Base-by-base conservation (phyloP, 768 basidiomycete genomes). In the Daedaleopsis sinensis region DNA sequence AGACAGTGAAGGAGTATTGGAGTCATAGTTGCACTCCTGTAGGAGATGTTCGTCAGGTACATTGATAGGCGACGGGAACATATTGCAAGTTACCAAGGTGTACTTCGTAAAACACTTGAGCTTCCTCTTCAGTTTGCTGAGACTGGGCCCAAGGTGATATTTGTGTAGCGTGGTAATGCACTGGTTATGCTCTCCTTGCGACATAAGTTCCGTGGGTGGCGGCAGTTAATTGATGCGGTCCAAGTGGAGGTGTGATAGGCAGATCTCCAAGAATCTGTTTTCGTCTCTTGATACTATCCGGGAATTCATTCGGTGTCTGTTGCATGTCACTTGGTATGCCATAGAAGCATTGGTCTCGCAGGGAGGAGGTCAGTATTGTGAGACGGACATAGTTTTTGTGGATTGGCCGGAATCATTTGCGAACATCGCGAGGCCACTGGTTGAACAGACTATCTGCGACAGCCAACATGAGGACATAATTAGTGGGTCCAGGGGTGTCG, bases 401-500 rank as follows among this genome's bases (percentile, higher is more conserved):
- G 10, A 82, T 81, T 1, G 82, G 78, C 0, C 96, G 97, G 68
- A 99, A 99, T 96, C 97, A 98, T 5, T 84, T 79, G 48, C 87
- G 84, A 19, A 98, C 93, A 65, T 98, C 97, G 1, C 75, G 73
- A 0, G 94, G 94, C 0, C 98, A 77, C 5, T 84, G 79, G 5
- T 79, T 69, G 68, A 91, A 87, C 0, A 79, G 70, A 1, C 91
- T 93, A 61, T 98, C 96, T 18, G 93, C 88, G 21, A 98, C 81
- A 12, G 93, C 96, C 11, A 99, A 83, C 5, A 98, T 79, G 13
- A 99, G 83, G n/a, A 99, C 84, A 2, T 96, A 96, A 69, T 98
- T 97, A 0, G 91, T 91, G 0, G 97, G 93, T 0, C 90, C 81
- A 6, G 98, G 84, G 10, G 93, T 89, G 69, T 97, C 95, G 12